These are phyloP conservation scores for Termitomyces sp. DNA, from an alignment of 768 basidiomycete species.

Conservation along the genomic window DNA sequence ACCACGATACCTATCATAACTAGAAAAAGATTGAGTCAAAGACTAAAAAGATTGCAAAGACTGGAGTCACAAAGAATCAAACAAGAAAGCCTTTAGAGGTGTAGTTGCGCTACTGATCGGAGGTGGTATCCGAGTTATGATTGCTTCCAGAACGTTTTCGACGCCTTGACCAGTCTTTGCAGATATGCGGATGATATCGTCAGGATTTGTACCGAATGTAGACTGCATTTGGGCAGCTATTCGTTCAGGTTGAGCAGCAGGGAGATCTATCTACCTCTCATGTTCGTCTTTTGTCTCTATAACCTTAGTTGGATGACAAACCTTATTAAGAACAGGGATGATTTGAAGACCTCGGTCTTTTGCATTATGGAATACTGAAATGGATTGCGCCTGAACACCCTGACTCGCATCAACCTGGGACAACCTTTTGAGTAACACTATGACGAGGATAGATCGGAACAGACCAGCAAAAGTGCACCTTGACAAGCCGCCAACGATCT, in stretches of 20 bases:
- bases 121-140: conserved; percentile 80
- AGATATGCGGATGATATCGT: conserved; percentile 73
- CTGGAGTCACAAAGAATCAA: conserved; percentile 78
- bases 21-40: conserved; percentile 23
- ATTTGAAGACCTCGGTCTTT: conserved; percentile 74
- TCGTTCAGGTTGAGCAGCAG: conserved; percentile 78
- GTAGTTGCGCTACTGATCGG: conserved; percentile 49
- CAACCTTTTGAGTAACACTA: neutral
- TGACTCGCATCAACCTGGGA: conserved; percentile 90
- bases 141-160: conserved; percentile 67
- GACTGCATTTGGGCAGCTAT: conserved; percentile 78
- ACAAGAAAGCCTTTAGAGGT: conserved; percentile 79
- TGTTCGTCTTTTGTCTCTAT: neutral
- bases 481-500: conserved; percentile 90
- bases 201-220: conserved; percentile 74
- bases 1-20: conserved; percentile 93
- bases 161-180: conserved; percentile 92
- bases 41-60: neutral
- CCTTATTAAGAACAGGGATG: conserved; percentile 93
- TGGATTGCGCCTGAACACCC: conserved; percentile 95
- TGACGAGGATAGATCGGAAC: conserved; percentile 2
- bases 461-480: conserved; percentile 68
- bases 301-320: conserved; percentile 20
- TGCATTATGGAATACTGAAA: conserved; percentile 91
- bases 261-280: conserved; percentile 74